phyloP scores from a whole-genome alignment of 306 rosid species.

The Morella rubra region DNA sequence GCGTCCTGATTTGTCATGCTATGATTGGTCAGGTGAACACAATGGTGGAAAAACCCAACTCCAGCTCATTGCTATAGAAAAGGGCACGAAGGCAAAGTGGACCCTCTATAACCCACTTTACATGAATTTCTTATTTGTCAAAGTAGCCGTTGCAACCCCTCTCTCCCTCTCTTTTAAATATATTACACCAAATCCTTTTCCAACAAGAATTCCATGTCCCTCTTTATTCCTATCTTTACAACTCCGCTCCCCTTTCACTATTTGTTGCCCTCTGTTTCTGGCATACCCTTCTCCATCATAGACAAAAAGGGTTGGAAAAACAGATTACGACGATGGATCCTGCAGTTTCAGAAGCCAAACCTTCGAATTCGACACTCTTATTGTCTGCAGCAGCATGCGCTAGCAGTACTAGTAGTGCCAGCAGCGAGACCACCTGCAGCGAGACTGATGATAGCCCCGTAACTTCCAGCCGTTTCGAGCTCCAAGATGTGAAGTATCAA shows the following conservation, averaged over 20 bases:
- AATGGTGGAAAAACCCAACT: background rate
- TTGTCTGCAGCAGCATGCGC: constrained; percentile 33
- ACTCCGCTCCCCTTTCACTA: constrained; percentile 26
- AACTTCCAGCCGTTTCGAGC: constrained; percentile 30
- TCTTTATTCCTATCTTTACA: constrained; percentile 4
- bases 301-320: background rate
- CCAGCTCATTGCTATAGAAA: constrained; percentile 19
- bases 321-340: constrained; percentile 23
- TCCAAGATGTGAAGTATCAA: constrained; percentile 16
- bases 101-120: constrained; percentile 25
- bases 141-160: constrained; percentile 59
- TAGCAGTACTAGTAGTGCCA: constrained; percentile 17
- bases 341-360: constrained; percentile 28
- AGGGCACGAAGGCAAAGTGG: constrained; percentile 21
- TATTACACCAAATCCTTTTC: constrained; percentile 18
- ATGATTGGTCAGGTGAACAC: constrained; percentile 24
- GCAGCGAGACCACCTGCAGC: constrained; percentile 40
- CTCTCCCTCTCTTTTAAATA: constrained; percentile 10
- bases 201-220: constrained; percentile 40
- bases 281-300: background rate
- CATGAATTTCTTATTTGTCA: constrained; percentile 32
- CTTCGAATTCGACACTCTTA: constrained; percentile 42
- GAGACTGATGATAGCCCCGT: constrained; percentile 52
- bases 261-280: background rate
- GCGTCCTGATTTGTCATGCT: constrained; percentile 5